These are phyloP conservation scores for Fraxinus americana DNA, from an alignment of 257 asterid species.

Conservation along the genomic window DNA sequence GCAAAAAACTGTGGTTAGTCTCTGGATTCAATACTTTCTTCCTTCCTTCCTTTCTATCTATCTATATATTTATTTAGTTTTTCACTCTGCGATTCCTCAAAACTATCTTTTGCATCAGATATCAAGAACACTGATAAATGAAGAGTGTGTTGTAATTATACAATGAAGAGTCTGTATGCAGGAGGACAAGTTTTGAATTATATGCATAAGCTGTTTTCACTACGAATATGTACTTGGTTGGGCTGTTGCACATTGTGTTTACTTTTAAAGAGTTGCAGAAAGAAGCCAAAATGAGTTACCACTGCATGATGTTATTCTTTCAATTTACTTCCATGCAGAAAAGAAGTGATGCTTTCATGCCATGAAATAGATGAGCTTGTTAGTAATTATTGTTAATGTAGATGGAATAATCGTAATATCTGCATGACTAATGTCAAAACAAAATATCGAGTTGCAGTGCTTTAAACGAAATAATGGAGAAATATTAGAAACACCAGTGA, in stretches of 20 bases:
- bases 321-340: neutral
- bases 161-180: neutral
- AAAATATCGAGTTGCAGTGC: neutral
- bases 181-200: neutral
- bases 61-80: neutral
- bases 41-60: neutral
- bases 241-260: neutral
- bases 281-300: neutral
- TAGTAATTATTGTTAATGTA: neutral
- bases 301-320: neutral
- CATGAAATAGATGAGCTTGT: neutral
- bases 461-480: neutral
- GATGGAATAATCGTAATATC: neutral
- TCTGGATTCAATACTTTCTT: neutral
- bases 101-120: too few relatives aligned
- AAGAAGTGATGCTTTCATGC: neutral
- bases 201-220: neutral
- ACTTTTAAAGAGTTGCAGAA: neutral
- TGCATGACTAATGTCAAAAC: neutral
- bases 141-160: neutral
- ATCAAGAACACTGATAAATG: neutral
- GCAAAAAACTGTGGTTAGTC: neutral
- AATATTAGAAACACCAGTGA: neutral
- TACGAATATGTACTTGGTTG: neutral
- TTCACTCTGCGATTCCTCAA: neutral